Evolutionary conservation across 306 rosid genomes (phyloP), one percentile per base, ranked within the genome.

Genomic region (Begonia masoniana): DNA sequence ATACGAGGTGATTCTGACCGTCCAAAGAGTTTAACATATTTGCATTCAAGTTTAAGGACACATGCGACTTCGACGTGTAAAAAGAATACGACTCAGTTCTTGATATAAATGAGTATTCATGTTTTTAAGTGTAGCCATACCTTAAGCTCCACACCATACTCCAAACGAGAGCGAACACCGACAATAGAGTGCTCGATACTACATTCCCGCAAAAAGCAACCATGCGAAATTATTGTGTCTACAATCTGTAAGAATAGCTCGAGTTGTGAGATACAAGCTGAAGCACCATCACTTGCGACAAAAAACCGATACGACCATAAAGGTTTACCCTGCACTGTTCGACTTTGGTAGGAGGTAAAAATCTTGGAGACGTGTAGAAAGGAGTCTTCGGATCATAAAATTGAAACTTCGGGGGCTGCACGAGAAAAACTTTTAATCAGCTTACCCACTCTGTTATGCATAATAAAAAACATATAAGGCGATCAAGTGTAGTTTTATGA

Each of bases 381-480:
- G 99, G 99, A 41, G 99, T 91, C 78, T 83, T 83, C 43, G 96
- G 94, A 66, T 91, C 87, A 74, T 81, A 77, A 77, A 91, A 86
- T 51, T 81, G 78, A 76, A 91, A 91, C 61, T 81, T 83, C 4
- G 96, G 92, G 47, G 76, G 72, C 99, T 91, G 84, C 71, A 68
- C 8, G 48, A 49, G 68, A 62, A 57, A 47, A 41, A 55, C 12
- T n/a, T n/a, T n/a, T n/a, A n/a, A n/a, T n/a, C n/a, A n/a, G n/a
- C n/a, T n/a, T n/a, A n/a, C n/a, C n/a, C n/a, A n/a, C n/a, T n/a
- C n/a, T n/a, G n/a, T n/a, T n/a, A n/a, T n/a, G n/a, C n/a, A n/a
- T n/a, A n/a, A n/a, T n/a, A n/a, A 17, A 17, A 17, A 17, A 17
- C 19, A 17, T 17, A 17, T 17, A 17, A 17, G 19, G 19, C 19